Base-by-base conservation (phyloP, 169 alveolate species). In the Babesia gibsoni region DNA sequence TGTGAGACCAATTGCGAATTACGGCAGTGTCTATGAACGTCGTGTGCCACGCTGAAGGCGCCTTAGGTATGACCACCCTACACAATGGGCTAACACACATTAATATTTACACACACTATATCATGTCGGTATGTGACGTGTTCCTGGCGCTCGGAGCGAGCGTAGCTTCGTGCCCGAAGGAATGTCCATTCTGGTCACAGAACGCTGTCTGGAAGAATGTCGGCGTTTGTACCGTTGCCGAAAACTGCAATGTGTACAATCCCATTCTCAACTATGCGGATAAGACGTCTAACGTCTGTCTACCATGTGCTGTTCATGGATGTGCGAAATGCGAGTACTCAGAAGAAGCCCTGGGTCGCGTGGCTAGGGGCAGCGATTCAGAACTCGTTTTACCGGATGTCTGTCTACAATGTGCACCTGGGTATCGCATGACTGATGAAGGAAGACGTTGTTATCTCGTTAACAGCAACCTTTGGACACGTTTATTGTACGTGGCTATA, bases 191-290 rank as follows among this genome's bases (percentile, higher is more conserved):
- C 46, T 67, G 87, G 73, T 74, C 87, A 18, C 88, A 50, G 57
- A 84, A 64, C 46, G 82, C 84, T 22, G 89, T 84, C 35, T 84
- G 91, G 91, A 81, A 80, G 70, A 58, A 79, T 64, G 68, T 84
- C 25, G 91, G 91, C 53, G 83, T 80, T 18, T 84, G 91, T 48
- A 75, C 89, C 33, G 29, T 43, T 10, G 72, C 32, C 20, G 86
- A 37, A 36, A 48, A 53, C 22, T 84, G 91, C 63, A 66, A 70
- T 16, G 48, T 79, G 37, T 84, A 79, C 52, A 84, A 84, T 52
- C 89, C 91, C 23, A 25, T 58, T 36, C 42, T 84, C 49, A 52
- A 67, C 39, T 84, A 57, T 53, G 89, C 89, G 29, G 87, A 84
- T 61, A 63, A 48, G 20, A 43, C 23, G 49, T 25, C 49, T 18